These are phyloP conservation scores for Trichoderma sp. DNA, from an alignment of 2,329 filamentous ascomycete genomes.

Conservation along the genomic window DNA sequence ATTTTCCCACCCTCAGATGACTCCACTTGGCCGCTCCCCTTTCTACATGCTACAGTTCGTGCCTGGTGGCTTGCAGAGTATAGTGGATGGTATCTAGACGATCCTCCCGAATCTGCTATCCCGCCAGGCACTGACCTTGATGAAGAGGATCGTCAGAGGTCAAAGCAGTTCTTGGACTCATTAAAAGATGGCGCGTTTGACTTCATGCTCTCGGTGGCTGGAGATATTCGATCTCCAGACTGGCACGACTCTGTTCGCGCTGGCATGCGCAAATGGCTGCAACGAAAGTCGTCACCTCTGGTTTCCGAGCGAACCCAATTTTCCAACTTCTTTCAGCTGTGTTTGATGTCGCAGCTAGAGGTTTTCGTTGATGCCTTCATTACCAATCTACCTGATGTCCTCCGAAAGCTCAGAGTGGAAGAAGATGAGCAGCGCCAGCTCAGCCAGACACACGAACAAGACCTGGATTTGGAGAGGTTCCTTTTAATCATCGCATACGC, in stretches of 20 bases:
- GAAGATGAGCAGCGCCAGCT: constrained; percentile 84
- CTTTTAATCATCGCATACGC: constrained; percentile 89
- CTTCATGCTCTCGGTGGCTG: constrained; percentile 82
- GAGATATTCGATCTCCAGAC: constrained; percentile 75
- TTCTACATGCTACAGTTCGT: constrained; percentile 75
- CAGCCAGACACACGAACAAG: constrained; percentile 65
- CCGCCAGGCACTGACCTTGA: constrained; percentile 63
- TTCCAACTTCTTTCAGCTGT: constrained; percentile 68
- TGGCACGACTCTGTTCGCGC: constrained; percentile 87
- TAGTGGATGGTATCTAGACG: constrained; percentile 83
- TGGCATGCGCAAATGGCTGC: constrained; percentile 78
- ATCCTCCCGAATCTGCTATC: constrained; percentile 60
- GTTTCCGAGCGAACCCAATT: constrained; percentile 68
- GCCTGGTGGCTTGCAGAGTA: constrained; percentile 94
- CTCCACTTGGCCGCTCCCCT: constrained; percentile 69
- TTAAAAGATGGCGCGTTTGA: constrained; percentile 90
- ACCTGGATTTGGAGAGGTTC: constrained; percentile 82
- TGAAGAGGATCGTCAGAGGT: constrained; percentile 69
- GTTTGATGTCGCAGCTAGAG: constrained; percentile 80
- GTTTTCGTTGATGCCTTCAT: constrained; percentile 90
- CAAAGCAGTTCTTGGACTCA: constrained; percentile 72
- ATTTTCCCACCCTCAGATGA: constrained; percentile 68
- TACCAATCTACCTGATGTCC: constrained; percentile 88
- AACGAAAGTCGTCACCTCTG: constrained; percentile 74
- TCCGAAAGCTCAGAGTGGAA: constrained; percentile 81